Percentiles rank a stretch among this genome's conserved stretches.
These are phyloP conservation scores for Purpureocillium takamizusanense DNA, from an alignment of 2,329 filamentous ascomycete species.

Conservation along the genomic window DNA sequence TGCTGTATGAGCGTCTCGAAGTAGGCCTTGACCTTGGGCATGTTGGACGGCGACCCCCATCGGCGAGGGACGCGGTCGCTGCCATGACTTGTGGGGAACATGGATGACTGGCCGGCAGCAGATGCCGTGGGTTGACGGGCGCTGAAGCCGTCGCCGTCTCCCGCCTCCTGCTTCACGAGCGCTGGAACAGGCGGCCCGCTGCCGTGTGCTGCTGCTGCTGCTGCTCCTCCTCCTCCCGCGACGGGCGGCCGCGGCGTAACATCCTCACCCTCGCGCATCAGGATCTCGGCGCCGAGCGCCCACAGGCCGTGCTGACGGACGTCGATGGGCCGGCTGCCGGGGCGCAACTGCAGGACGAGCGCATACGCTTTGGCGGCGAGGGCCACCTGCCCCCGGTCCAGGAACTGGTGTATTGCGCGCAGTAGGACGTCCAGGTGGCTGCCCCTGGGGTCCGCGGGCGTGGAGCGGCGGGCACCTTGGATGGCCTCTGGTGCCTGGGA, in stretches of 20 bases:
- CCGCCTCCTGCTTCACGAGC: too few species aligned
- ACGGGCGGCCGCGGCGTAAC: not conserved
- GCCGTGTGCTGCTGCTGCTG: not conserved
- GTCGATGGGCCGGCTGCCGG: conserved; percentile 44
- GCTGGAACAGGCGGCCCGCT: not conserved
- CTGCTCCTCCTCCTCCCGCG: not conserved
- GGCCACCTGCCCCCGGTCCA: conserved; percentile 60
- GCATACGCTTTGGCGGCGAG: conserved; percentile 70
- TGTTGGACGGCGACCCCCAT: conserved; percentile 38
- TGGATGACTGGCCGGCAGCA: too few species aligned
- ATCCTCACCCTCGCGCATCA: conserved; percentile 53
- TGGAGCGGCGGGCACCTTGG: too few species aligned
- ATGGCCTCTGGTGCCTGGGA: not conserved
- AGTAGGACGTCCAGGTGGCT: conserved; percentile 58
- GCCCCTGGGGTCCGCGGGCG: conserved; percentile 6
- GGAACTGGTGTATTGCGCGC: conserved; percentile 61
- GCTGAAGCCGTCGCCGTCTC: too few species aligned
- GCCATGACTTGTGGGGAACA: not conserved
- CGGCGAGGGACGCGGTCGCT: conserved; percentile 5
- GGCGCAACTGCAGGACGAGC: conserved; percentile 53
- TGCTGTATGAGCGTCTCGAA: conserved; percentile 72
- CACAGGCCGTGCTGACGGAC: conserved; percentile 62
- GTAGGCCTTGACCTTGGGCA: conserved; percentile 45
- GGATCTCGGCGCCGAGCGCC: conserved; percentile 77
- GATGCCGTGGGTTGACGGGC: too few species aligned